These are phyloP conservation scores for Pseudotsuga menziesii DNA, from an alignment of 75 land plant genomes.

Conservation along the genomic window DNA sequence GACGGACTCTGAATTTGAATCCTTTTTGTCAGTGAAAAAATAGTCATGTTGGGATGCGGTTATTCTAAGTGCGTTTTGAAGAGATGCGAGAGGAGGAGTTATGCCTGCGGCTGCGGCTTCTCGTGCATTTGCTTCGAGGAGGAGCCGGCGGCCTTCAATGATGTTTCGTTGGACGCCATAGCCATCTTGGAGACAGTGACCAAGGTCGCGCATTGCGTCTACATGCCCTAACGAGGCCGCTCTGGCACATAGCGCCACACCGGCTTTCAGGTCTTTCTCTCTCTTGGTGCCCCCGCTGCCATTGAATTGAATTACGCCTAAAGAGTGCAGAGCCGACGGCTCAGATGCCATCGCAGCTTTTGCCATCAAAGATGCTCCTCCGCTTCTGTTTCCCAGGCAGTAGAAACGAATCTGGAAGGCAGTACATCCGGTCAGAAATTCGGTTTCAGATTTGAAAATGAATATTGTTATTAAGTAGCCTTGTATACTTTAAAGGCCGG, in stretches of 20 bases:
- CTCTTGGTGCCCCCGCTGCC: conserved; percentile 86
- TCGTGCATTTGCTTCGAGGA: conserved; percentile 62
- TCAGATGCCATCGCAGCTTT: conserved; percentile 76
- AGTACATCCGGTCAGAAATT: not conserved
- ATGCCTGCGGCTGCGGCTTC: conserved; percentile 40
- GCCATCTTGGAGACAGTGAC: conserved; percentile 89
- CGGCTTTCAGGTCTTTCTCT: conserved; percentile 89
- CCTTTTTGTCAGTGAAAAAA: conserved; percentile 2
- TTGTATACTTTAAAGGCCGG: too few relatives aligned
- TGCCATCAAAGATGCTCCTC: conserved; percentile 76
- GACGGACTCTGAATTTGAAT: not conserved
- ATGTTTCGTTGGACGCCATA: conserved; percentile 57
- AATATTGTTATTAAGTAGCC: too few relatives aligned
- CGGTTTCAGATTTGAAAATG: too few relatives aligned
- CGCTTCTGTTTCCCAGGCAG: conserved; percentile 45
- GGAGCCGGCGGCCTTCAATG: conserved; percentile 47
- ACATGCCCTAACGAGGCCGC: conserved; percentile 80
- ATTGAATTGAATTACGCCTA: conserved; percentile 86
- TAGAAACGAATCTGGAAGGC: conserved; percentile 61
- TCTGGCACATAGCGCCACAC: conserved; percentile 78
- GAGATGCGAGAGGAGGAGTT: conserved; percentile 9
- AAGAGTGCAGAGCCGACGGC: conserved; percentile 75
- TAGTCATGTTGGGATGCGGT: not conserved
- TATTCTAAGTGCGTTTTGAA: not conserved
- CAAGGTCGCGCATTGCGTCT: conserved; percentile 84